A percentile compares a stretch with the other conserved stretches of the same genome.
phyloP scores from a whole-genome alignment of 495 filamentous ascomycete genomes.

The Collariella sp. region DNA sequence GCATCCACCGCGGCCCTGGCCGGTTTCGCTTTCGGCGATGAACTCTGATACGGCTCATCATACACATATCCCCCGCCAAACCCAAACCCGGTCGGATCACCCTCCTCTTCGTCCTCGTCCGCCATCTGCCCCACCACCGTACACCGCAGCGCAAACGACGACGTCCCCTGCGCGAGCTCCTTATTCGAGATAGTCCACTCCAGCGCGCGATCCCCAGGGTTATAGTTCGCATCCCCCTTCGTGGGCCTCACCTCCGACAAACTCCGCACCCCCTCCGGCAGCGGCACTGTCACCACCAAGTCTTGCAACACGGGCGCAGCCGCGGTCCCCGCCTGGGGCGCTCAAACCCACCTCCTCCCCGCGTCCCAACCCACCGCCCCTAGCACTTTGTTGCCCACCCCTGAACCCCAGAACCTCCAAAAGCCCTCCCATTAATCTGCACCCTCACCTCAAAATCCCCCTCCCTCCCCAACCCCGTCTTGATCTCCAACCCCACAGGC shows the following conservation, averaged over 20 bases:
- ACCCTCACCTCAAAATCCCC: constrained; percentile 87
- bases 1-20: constrained; percentile 32
- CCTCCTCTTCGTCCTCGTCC: constrained; percentile 51
- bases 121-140: constrained; percentile 63
- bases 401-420: constrained; percentile 41
- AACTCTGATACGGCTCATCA: constrained; percentile 49
- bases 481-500: constrained; percentile 73
- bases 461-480: constrained; percentile 65
- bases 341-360: constrained; percentile 22
- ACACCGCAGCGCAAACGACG: constrained; percentile 63
- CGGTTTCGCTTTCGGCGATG: constrained; percentile 25
- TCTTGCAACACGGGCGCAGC: constrained; percentile 65
- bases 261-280: constrained; percentile 74
- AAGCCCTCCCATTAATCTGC: constrained; percentile 52
- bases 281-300: constrained; percentile 68
- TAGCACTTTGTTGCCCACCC: constrained; percentile 20
- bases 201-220: constrained; percentile 57
- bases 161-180: constrained; percentile 52
- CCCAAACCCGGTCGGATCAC: constrained; percentile 42
- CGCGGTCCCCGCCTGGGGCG: constrained; percentile 35
- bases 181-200: constrained; percentile 80
- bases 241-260: constrained; percentile 77
- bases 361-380: constrained; percentile 47
- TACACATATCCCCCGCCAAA: constrained; percentile 44
- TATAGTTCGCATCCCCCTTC: constrained; percentile 76